Conservation (phyloP, 805 yeast genomes). For the Phaffomyces antillensis region DNA sequence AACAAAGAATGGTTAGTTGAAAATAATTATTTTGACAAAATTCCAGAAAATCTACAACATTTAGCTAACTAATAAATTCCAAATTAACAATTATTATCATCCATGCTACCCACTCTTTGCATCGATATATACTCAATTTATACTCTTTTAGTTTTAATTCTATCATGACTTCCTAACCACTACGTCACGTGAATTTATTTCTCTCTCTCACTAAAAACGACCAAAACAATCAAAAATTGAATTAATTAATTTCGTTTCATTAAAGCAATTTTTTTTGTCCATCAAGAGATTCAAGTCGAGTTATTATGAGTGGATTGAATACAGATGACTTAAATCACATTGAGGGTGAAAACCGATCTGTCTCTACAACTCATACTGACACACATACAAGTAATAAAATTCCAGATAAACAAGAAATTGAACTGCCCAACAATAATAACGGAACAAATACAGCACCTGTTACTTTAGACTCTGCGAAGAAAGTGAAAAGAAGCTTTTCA, state of each 20-base stretch:
- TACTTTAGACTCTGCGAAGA: not conserved
- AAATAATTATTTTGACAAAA: slow-evolving; percentile 16
- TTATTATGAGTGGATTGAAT: no score
- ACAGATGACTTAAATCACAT: no score
- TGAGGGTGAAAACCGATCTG: no score
- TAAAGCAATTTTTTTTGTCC: not conserved
- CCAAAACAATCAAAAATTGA: not conserved
- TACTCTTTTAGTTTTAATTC: no score
- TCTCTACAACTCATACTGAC: no score
- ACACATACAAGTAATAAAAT: no score
- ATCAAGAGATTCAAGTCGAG: not conserved
- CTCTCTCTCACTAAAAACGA: not conserved
- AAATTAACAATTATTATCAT: not conserved
- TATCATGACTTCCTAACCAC: no score
- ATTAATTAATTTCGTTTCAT: not conserved
- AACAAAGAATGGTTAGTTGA: slow-evolving; percentile 15
- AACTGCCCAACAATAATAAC: not conserved
- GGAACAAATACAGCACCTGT: not conserved
- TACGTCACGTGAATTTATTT: not conserved
- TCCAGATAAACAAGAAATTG: no score
- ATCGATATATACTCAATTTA: no score
- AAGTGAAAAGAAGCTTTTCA: slow-evolving; percentile 4
- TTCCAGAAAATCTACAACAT: slow-evolving; percentile 14
- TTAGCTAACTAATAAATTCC: slow-evolving; percentile 6
- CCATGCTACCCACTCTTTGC: not conserved